Base-by-base conservation (phyloP, 1,139 yeast genomes). In the Komagataea norvegica region DNA sequence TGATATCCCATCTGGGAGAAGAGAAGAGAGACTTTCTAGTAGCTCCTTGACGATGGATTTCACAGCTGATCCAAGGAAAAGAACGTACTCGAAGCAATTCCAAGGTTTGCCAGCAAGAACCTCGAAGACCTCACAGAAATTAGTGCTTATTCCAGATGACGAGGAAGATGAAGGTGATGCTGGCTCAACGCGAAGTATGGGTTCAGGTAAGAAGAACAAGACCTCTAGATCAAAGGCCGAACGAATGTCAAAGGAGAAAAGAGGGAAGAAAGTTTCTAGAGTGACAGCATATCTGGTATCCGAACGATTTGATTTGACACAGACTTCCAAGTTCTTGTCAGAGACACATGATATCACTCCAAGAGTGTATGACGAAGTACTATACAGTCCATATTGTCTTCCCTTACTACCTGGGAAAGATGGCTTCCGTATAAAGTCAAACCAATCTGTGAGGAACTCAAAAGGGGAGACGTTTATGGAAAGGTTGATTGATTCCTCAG, bases 221-320 rank as follows among this genome's bases (percentile, higher is more conserved):
- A 39, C 51, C 25, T 47, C 49, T 32, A 45, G 52, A 31, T 39
- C 88, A 2, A 64, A 82, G 34, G 89, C 89, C 1, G 94, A 84
- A 51, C 61, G 75, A 37, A 67, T 79, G 72, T 74, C 84, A 7
- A 79, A 79, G 48, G 88, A 79, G 36, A 69, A 72, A 27, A 62
- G 89, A 43, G 84, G 79, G 4, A 77, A 73, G 27, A 84, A 78
- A 47, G 74, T 82, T 48, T 79, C 95, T 24, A 63, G 97, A 43
- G 87, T 88, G 48, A 88, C 97, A 0, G 96, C 96, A 0, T 89
- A 89, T 58, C 76, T 87, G 49, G 79, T 88, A 8, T 79, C 95
- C 19, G 96, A 87, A 41, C 87, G 84, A 17, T 80, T 88, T 55
- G 71, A 84, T 51, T 62, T 89, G 37, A 68, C 70, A 27, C 68